phyloP scores from a whole-genome alignment of 2,329 filamentous ascomycete genomes.

The Orbilia blumenaviensis region DNA sequence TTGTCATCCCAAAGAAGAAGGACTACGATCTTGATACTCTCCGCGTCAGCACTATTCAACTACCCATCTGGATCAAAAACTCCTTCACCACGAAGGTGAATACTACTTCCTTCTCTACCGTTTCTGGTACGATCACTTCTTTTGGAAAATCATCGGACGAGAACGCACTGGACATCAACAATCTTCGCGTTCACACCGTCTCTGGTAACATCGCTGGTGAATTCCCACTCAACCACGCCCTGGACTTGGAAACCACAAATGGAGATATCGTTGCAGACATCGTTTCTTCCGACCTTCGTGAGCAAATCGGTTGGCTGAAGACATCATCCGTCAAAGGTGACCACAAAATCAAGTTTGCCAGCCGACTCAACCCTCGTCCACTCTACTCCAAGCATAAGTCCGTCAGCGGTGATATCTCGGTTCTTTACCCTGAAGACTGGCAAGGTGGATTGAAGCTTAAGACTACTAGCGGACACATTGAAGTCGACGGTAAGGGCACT shows the following conservation, averaged over 20 bases:
- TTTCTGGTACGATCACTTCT: conserved; percentile 20
- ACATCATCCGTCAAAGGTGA: conserved; percentile 23
- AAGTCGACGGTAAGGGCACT: conserved; percentile 29
- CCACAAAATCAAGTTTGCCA: conserved; percentile 30
- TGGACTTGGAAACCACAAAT: conserved; percentile 33
- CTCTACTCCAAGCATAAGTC: conserved; percentile 37
- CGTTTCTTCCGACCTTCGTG: conserved; percentile 22
- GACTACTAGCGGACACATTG: conserved; percentile 41
- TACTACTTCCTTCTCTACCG: conserved; percentile 12
- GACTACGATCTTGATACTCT: conserved; percentile 27
- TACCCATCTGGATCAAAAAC: conserved; percentile 38
- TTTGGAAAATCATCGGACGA: conserved; percentile 32
- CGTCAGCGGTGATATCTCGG: conserved; percentile 27
- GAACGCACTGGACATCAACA: conserved; percentile 29
- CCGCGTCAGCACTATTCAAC: conserved; percentile 15
- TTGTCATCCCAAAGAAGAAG: conserved; percentile 29
- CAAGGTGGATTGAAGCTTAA: conserved; percentile 43
- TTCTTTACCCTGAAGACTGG: conserved; percentile 45
- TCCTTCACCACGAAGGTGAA: conserved; percentile 32
- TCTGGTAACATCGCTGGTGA: conserved; percentile 35
- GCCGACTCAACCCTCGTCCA: conserved; percentile 37
- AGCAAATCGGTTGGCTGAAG: conserved; percentile 36
- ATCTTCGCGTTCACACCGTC: conserved; percentile 27
- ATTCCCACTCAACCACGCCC: conserved; percentile 37
- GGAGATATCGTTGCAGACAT: conserved; percentile 31